Base-by-base conservation (phyloP, 306 rosid genomes). In the Casuarina glauca region DNA sequence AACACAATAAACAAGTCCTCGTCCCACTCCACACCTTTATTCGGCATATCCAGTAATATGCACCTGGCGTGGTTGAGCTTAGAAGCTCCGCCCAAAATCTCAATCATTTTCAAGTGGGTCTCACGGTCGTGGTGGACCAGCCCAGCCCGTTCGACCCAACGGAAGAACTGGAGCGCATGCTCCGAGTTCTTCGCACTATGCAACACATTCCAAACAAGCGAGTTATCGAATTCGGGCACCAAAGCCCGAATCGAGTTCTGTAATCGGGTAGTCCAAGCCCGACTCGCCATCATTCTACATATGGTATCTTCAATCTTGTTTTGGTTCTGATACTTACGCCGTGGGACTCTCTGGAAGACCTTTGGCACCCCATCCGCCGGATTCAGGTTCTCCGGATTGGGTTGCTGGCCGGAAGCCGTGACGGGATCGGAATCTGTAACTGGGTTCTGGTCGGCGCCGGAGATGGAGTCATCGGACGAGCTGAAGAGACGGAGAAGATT, bases 11-110 rank as follows among this genome's bases (percentile, higher is more conserved):
- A 90, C 73, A 91, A 66, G 42, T 90, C 92, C 82, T 95, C 98
- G 26, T 90, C 87, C 87, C 76, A 84, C 5, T 74, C 77, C 1
- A 86, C 79, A 42, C 90, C 86, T 38, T 87, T 83, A 26, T 82
- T 88, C 0, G 88, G 90, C 80, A 83, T 74, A 74, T 90, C 97
- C 41, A 92, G 70, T 19, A 94, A 83, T 39, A 94, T 92, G 48
- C 93, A 92, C 41, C 97, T 85, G 5, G 97, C 98, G 69, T 95
- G 97, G 79, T 95, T 95, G 54, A 92, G 92, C 85, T 92, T 95
- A 4, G 85, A 77, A 79, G 82, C 87, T 1, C 92, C 86, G 45
- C 92, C 89, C 43, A 92, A 74, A 82, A 92, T 89, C 84, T 95
- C 92, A 58, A 92, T 82, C 62, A 95, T 92, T 74, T 95, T 92